A percentile compares a stretch with the other conserved stretches of the same genome.
phyloP scores from a whole-genome alignment of 148 eudicot genomes.

The Chenopodium quinoa region DNA sequence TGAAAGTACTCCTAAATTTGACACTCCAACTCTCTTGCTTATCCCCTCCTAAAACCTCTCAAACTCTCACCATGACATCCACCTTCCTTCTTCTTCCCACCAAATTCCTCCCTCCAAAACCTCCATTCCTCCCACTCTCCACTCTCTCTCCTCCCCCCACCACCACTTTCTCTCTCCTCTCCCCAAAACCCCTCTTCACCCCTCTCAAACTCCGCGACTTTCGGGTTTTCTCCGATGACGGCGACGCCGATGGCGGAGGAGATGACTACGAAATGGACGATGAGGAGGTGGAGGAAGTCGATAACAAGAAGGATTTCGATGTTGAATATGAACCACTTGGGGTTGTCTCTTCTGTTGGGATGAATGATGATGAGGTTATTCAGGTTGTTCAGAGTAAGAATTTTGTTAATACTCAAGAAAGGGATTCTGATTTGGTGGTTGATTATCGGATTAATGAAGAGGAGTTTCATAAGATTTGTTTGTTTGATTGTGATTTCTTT shows the following conservation, averaged over 20 bases:
- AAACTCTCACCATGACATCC: slow-evolving; percentile 18
- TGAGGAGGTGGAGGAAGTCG: slow-evolving; percentile 76
- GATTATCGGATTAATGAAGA: slow-evolving; percentile 88
- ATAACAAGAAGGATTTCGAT: slow-evolving; percentile 82
- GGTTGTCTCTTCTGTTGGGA: not conserved
- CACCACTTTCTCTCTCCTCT: slow-evolving; percentile 28
- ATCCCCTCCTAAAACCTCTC: slow-evolving; percentile 27
- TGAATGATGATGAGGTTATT: slow-evolving; percentile 40
- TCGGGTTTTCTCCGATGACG: slow-evolving; percentile 59
- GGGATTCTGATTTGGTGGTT: slow-evolving; percentile 71
- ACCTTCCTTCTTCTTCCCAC: slow-evolving; percentile 35
- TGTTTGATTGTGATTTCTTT: slow-evolving; percentile 86
- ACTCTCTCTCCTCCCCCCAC: slow-evolving; percentile 22
- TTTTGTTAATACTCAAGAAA: slow-evolving; percentile 64
- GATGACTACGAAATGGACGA: slow-evolving; percentile 82
- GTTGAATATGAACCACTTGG: slow-evolving; percentile 57
- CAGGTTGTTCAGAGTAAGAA: slow-evolving; percentile 55
- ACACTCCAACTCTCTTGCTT: not conserved
- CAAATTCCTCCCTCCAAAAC: slow-evolving; percentile 36
- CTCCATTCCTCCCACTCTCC: slow-evolving; percentile 13
- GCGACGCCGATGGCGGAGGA: slow-evolving; percentile 51
- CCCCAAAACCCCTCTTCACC: slow-evolving; percentile 15
- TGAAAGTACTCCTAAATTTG: not conserved
- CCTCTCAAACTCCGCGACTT: slow-evolving; percentile 37
- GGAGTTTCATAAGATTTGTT: slow-evolving; percentile 79